Evolutionary conservation across 2,329 filamentous ascomycete species (phyloP), one percentile per base, ranked within the genome.

Genomic region (Monosporascus sp.): DNA sequence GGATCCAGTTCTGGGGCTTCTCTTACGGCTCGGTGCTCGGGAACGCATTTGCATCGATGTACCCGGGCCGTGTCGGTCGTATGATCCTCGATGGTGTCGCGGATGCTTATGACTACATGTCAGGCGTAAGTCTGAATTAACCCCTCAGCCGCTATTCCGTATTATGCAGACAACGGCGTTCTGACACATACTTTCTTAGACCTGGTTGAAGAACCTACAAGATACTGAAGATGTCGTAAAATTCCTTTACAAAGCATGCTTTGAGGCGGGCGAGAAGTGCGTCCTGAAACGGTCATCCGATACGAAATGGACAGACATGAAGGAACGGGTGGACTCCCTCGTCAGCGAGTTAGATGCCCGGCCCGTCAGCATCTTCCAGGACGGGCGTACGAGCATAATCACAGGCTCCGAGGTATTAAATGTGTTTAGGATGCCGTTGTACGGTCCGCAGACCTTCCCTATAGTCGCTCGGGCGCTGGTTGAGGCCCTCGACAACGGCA

Each of bases 21-120:
- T 79, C 76, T 6, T 82, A 82, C 54, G 75, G 75, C 5, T 76
- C 72, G 0, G 64, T 72, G 7, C 63, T 77, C 4, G 74, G 74
- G 1, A 71, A 69, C n/a, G 73, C 69, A 0, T 76, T 77, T 54
- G 74, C 74, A 8, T 69, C 69, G 4, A 66, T 76, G 64, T 75
- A 69, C 52, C 75, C 75, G 0, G 66, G 67, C 1, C 64, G 62
- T 6, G 64, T 79, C 8, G 74, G 69, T 0, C 69, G 75, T 16
- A 62, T 79, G 50, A 65, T 77, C 3, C 63, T 76, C 2, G 74
- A 75, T 19, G 73, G 67, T 1, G 68, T 76, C 2, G 61, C 57
- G 17, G 66, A 76, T 52, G 56, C 64, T 0, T 56, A 71, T 16
- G 73, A 76, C 57, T 76, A 74, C 51, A 57, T 44, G 58, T 59